phyloP scores from a whole-genome alignment of 768 basidiomycete genomes.

The Suillus cothurnatus region DNA sequence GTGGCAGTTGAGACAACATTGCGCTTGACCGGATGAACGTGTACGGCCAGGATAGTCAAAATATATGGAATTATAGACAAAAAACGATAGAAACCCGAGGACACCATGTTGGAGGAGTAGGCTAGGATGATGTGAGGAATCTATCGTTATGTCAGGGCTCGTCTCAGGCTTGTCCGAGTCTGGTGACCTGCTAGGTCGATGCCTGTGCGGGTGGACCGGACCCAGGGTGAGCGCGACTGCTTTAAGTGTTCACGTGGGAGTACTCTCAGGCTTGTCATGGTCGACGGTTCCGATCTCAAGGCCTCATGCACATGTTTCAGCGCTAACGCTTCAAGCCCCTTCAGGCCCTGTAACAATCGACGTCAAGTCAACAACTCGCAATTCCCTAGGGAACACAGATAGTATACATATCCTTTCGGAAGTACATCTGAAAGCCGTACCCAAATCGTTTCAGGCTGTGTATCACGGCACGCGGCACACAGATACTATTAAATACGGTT shows the following conservation, averaged over 20 bases:
- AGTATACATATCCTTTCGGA: neutral
- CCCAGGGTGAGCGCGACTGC: no score
- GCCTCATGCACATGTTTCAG: neutral
- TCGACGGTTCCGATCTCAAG: neutral
- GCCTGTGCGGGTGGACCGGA: neutral
- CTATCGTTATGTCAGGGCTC: neutral
- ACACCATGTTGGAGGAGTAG: neutral
- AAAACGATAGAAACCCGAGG: neutral
- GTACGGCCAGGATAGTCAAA: slow-evolving; percentile 5
- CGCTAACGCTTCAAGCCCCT: neutral
- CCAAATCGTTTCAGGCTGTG: neutral
- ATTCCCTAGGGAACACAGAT: neutral
- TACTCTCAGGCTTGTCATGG: no score
- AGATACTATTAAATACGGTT: neutral
- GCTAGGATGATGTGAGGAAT: neutral
- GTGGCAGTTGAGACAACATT: slow-evolving; percentile 15
- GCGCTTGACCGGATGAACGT: slow-evolving; percentile 16
- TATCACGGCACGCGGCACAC: neutral
- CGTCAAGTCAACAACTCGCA: neutral
- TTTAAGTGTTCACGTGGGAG: no score
- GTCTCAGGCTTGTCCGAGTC: neutral
- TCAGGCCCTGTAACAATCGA: no score
- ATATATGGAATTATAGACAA: neutral
- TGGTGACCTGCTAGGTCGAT: neutral
- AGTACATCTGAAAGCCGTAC: neutral